These are phyloP conservation scores for Mycena albidolilacea DNA, from an alignment of 768 basidiomycete genomes.

Conservation along the genomic window DNA sequence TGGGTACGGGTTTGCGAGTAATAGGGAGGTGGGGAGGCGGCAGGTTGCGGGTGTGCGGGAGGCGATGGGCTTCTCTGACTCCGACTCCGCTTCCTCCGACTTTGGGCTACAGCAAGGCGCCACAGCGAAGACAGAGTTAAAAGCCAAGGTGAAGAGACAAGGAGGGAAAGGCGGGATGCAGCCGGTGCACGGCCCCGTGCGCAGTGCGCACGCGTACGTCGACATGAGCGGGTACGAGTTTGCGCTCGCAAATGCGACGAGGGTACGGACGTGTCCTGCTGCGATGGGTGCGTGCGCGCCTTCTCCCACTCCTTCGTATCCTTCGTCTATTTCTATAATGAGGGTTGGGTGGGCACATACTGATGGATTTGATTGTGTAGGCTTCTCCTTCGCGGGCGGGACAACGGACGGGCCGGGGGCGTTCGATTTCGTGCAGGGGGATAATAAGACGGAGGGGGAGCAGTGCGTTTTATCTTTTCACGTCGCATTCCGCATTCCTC, in stretches of 20 bases:
- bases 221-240: conserved; percentile 82
- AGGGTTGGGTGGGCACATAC: neutral
- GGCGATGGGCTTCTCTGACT: too few species aligned
- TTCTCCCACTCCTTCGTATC: too few species aligned
- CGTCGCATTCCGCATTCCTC: conserved; percentile 10
- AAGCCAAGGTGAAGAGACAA: neutral
- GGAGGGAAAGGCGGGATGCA: conserved; percentile 45
- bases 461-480: conserved; percentile 59
- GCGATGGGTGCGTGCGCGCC: conserved; percentile 42
- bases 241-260: conserved; percentile 74
- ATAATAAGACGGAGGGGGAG: conserved; percentile 62
- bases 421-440: conserved; percentile 84
- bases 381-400: conserved; percentile 84
- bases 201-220: conserved; percentile 77
- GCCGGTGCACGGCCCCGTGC: conserved; percentile 71
- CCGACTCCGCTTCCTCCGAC: too few species aligned
- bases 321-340: too few species aligned
- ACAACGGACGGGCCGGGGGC: conserved; percentile 90
- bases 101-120: too few species aligned
- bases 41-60: too few species aligned
- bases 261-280: conserved; percentile 81
- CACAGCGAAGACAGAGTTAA: neutral
- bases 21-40: neutral
- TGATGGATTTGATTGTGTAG: conserved; percentile 49
- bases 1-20: conserved; percentile 71